Evolutionary conservation across 805 yeast species (phyloP).

Genomic region (Brettanomyces custersianus): DNA sequence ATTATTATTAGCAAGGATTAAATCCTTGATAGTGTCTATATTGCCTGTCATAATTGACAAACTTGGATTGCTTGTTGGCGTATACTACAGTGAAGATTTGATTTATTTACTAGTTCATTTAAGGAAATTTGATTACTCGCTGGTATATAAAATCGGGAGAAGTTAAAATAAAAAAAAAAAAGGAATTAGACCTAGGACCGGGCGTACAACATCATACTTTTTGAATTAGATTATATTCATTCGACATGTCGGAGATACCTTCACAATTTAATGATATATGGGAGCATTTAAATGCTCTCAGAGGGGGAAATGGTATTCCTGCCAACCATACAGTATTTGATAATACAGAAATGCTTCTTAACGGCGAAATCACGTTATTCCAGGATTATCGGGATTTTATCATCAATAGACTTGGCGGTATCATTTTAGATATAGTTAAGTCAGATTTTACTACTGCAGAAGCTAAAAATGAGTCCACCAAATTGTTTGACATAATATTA

Average conservation of each 20-base stretch:
- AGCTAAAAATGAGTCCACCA: slow-evolving; percentile 12
- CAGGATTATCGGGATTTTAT: slow-evolving; percentile 4
- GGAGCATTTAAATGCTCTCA: slow-evolving; percentile 12
- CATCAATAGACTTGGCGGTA: slow-evolving; percentile 12
- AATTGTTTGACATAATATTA: slow-evolving; percentile 20
- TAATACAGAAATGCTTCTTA: slow-evolving; percentile 11
- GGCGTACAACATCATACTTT: no score
- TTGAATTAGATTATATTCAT: no score
- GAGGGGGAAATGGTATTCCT: slow-evolving; percentile 2
- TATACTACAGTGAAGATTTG: no score
- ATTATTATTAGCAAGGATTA: slow-evolving; percentile 17
- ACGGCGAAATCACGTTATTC: slow-evolving; percentile 11
- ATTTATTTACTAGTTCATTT: no score
- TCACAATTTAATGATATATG: neutral
- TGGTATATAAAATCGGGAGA: no score
- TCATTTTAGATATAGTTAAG: slow-evolving; percentile 16
- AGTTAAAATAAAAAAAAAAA: no score
- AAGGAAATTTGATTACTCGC: no score
- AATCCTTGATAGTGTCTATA: slow-evolving; percentile 1
- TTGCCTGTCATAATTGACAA: no score
- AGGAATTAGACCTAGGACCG: no score
- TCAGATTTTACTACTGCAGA: slow-evolving; percentile 15
- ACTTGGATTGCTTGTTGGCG: no score
- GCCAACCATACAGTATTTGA: slow-evolving; percentile 12
- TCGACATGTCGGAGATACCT: slow-evolving; percentile 9